Percentiles rank a stretch among this genome's conserved stretches.
These are phyloP conservation scores for Ophiostoma novo-ulmi DNA, from an alignment of 2,329 filamentous ascomycete species.

Conservation along the genomic window DNA sequence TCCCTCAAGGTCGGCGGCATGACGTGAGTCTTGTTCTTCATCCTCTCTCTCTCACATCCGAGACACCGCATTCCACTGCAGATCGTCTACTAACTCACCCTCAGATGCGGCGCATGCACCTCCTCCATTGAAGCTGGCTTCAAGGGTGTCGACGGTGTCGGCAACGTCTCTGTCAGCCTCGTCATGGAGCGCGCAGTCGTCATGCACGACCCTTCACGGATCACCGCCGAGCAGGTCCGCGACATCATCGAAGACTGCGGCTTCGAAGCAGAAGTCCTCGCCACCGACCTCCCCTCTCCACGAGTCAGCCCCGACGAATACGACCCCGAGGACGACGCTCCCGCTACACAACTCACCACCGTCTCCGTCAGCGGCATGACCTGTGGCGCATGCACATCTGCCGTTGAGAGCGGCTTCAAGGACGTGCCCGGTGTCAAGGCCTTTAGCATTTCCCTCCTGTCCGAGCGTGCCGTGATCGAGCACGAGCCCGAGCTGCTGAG, in stretches of 20 bases:
- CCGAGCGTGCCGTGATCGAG: constrained; percentile 78
- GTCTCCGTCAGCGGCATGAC: constrained; percentile 84
- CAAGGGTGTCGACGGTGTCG: constrained; percentile 72
- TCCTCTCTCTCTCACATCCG: constrained; percentile 14
- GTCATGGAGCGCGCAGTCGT: constrained; percentile 95
- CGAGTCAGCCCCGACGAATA: constrained; percentile 37
- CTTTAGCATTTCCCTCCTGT: constrained; percentile 77
- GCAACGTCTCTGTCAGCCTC: constrained; percentile 83
- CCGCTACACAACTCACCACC: constrained; percentile 52
- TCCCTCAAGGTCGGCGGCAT: constrained; percentile 87
- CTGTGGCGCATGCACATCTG: constrained; percentile 82
- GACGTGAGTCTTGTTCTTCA: constrained; percentile 50
- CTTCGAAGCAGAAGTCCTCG: constrained; percentile 86
- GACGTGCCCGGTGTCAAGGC: constrained; percentile 65
- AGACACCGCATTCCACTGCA: not conserved
- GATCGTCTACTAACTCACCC: constrained; percentile 36
- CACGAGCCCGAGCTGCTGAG: constrained; percentile 59
- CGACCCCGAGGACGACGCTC: constrained; percentile 32
- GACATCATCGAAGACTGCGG: constrained; percentile 88
- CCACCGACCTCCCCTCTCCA: constrained; percentile 65
- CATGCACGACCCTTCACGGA: constrained; percentile 72
- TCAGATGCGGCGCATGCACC: constrained; percentile 82
- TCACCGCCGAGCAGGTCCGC: constrained; percentile 69
- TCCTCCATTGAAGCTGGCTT: constrained; percentile 93
- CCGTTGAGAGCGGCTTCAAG: constrained; percentile 75